Conservation (phyloP, 2,329 filamentous ascomycete genomes). For the Domatiomyces globalis region DNA sequence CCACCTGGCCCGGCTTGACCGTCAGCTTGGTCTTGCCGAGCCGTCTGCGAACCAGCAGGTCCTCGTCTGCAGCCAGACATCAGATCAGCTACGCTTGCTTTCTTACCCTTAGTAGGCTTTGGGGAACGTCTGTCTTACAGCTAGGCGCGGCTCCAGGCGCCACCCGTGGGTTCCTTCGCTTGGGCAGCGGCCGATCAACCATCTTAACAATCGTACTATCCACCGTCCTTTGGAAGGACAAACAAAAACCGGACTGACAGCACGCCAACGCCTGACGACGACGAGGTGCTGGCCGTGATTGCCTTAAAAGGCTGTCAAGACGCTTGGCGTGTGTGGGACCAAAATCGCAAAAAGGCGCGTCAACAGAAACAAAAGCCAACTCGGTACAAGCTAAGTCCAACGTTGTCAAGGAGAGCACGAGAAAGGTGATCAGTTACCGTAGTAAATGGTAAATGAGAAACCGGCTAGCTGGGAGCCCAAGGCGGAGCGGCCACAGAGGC, state of each 20-base stretch:
- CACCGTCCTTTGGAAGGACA: neutral
- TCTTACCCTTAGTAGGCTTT: neutral
- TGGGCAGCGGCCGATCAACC: slow-evolving; percentile 28
- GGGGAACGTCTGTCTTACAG: slow-evolving; percentile 30
- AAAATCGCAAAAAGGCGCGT: neutral
- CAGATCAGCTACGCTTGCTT: slow-evolving; percentile 5
- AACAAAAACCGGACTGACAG: neutral
- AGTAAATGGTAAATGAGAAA: neutral
- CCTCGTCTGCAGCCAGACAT: slow-evolving; percentile 39
- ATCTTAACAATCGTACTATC: neutral
- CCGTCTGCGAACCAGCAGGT: slow-evolving; percentile 69
- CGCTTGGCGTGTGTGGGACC: neutral
- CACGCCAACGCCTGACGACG: neutral
- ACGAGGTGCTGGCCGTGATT: neutral
- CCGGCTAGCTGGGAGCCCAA: no score
- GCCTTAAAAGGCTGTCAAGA: neutral
- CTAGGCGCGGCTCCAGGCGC: slow-evolving; percentile 28
- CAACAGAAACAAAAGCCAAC: neutral
- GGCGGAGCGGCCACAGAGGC: no score
- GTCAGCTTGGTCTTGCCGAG: slow-evolving; percentile 85
- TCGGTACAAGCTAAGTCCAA: neutral
- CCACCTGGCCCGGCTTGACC: slow-evolving; percentile 63
- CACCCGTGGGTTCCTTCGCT: slow-evolving; percentile 34
- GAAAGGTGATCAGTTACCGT: neutral
- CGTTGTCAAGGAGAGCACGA: neutral